Evolutionary conservation across 169 alveolate species (phyloP), one percentile per base, ranked within the genome.

Genomic region (Cyclospora cayetanensis): DNA sequence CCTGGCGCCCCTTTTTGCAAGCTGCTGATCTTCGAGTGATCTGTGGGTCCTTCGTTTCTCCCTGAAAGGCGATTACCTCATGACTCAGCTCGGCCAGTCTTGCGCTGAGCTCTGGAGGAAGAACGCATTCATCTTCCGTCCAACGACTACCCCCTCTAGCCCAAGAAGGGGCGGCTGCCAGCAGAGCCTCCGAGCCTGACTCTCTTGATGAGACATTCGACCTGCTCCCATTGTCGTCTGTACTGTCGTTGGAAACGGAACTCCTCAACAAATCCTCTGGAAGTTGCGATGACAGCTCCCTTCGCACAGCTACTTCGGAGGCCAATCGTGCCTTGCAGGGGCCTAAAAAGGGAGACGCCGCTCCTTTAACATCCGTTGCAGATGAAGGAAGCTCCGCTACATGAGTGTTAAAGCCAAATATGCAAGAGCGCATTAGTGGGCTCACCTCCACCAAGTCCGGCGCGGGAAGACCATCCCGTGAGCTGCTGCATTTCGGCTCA

Each of bases 391-490:
- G 89, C 55, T 50, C 89, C 50, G 89, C 89, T 35, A 80, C 89
- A 34, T 80, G 89, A 31, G 89, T 80, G 52, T 80, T 80, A 27
- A 80, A 80, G 27, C 89, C 74, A 52, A 80, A 80, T 50, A 80
- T 80, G 89, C 89, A 80, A 11, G 89, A 80, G 11, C 89, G 89
- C 89, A 80, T 80, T 27, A 80, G 74, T 63, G 89, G 89, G 89
- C 89, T 80, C 76, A 80, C 89, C 22, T 80, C 89, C 76, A 52
- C 89, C 34, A 80, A 80, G 22, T 80, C 89, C 9, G 89, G 89
- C 12, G 89, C 89, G 34, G 89, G 22, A 15, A 80, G 55, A 53
- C 39, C 74, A 80, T 46, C 43, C 29, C 53, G 55, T 4, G 89
- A 74, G 74, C 89, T 80, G 89, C 43, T 80, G 74, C 89, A 80